Percentiles rank a stretch among this genome's conserved stretches.
Conservation (phyloP, 805 yeast species). For the Metschnikowia drakensbergensis region DNA sequence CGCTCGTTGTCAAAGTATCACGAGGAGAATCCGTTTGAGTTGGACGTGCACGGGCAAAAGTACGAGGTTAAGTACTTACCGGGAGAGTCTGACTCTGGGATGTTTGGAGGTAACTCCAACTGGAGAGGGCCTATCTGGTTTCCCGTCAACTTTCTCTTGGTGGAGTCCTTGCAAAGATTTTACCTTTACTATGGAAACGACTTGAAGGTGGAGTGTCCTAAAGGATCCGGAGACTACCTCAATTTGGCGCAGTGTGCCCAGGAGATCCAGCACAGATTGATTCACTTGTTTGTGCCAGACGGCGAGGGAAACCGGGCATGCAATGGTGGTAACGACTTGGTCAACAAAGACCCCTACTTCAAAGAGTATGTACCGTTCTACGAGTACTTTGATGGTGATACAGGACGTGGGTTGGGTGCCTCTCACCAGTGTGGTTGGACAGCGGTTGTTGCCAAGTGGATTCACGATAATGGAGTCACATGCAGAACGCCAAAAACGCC, state of each 20-base stretch:
- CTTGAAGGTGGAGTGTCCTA: constrained; percentile 83
- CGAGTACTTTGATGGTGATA: constrained; percentile 91
- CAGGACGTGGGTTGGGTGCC: constrained; percentile 91
- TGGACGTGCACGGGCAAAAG: constrained; percentile 74
- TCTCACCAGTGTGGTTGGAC: constrained; percentile 98
- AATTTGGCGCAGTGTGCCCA: constrained; percentile 89
- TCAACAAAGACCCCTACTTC: constrained; percentile 64
- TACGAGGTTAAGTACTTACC: constrained; percentile 74
- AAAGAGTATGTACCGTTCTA: constrained; percentile 73
- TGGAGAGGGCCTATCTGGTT: constrained; percentile 99
- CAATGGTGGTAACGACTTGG: constrained; percentile 58
- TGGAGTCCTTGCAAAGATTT: constrained; percentile 84
- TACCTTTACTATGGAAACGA: constrained; percentile 84
- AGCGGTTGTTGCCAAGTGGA: constrained; percentile 85
- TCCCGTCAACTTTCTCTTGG: constrained; percentile 81
- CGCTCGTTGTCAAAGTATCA: constrained; percentile 86
- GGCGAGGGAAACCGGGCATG: constrained; percentile 68
- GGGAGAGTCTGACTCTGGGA: constrained; percentile 87
- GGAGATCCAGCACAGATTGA: constrained; percentile 81
- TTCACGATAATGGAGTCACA: constrained; percentile 81
- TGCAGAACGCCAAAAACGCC: constrained; percentile 46
- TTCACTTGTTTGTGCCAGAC: constrained; percentile 69
- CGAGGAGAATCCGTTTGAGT: constrained; percentile 75
- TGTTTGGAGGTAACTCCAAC: constrained; percentile 95
- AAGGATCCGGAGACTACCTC: constrained; percentile 69